These are phyloP conservation scores for Tetradesmus lagerheimii DNA, from an alignment of 139 green algal genomes.

Conservation along the genomic window DNA sequence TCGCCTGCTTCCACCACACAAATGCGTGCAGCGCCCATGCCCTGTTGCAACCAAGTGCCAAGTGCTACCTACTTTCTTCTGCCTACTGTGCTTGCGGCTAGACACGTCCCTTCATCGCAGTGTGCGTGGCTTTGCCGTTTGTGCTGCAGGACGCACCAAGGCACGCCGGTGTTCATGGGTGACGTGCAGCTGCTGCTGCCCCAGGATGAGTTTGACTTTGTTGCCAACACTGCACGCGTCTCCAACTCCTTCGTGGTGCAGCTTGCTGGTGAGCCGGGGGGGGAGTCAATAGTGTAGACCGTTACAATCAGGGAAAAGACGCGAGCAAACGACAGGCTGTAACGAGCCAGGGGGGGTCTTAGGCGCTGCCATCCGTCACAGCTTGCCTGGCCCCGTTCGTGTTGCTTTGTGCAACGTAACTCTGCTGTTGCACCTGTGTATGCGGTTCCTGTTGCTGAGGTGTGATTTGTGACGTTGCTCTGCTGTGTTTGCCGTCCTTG, in stretches of 20 bases:
- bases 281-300: no score
- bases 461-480: background rate
- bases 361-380: no score
- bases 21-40: no score
- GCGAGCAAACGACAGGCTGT: no score
- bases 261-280: constrained; percentile 3
- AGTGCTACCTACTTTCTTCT: no score
- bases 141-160: background rate
- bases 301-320: no score
- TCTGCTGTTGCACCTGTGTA: background rate
- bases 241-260: constrained; percentile 30
- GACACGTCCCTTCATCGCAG: no score
- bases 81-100: no score
- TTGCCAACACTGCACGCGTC: background rate
- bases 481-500: background rate
- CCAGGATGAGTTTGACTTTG: constrained; percentile 21
- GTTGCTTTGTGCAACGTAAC: background rate
- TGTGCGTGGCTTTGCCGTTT: background rate
- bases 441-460: background rate
- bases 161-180: background rate
- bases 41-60: no score
- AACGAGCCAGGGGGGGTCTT: no score
- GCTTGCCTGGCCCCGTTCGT: background rate
- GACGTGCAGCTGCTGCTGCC: constrained; percentile 39
- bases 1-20: no score